Evolutionary conservation across 805 yeast genomes (phyloP).

Genomic region (Kuraishia piskuri): DNA sequence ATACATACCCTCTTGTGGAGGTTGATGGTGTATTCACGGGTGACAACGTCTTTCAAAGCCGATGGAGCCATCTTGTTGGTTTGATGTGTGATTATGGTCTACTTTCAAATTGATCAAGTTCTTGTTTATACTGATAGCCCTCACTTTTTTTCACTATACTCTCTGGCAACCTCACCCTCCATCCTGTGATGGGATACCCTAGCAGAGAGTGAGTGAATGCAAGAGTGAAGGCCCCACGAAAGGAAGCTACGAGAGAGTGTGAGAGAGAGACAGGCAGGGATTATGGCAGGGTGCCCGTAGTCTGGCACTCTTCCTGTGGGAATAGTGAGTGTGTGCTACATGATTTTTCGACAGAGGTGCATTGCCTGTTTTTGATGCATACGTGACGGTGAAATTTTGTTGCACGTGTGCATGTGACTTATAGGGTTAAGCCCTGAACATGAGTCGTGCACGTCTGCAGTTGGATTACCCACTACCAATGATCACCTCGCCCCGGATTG

Average conservation of each 20-base stretch:
- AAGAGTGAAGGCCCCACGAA: not conserved
- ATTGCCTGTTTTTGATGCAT: not conserved
- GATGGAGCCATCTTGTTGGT: slow-evolving; percentile 25
- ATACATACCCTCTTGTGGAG: slow-evolving; percentile 95
- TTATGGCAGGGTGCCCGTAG: not conserved
- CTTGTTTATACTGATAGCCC: not conserved
- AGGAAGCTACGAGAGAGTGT: not conserved
- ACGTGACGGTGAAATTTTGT: too few species aligned
- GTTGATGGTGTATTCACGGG: slow-evolving; percentile 99
- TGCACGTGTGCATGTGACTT: not conserved
- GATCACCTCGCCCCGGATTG: too few species aligned
- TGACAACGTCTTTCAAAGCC: slow-evolving; percentile 97
- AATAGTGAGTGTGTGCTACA: not conserved
- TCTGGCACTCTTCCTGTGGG: not conserved
- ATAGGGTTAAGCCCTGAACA: not conserved
- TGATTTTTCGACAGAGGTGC: not conserved
- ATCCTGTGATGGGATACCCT: not conserved
- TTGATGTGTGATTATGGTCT: slow-evolving; percentile 1
- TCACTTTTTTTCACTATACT: not conserved
- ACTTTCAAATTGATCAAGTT: not conserved
- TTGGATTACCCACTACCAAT: not conserved
- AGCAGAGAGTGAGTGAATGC: not conserved
- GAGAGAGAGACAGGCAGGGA: not conserved
- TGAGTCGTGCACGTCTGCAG: not conserved
- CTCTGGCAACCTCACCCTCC: not conserved